Evolutionary conservation across 179 eudicot genomes (phyloP).

Genomic region (Vitellaria paradoxa): DNA sequence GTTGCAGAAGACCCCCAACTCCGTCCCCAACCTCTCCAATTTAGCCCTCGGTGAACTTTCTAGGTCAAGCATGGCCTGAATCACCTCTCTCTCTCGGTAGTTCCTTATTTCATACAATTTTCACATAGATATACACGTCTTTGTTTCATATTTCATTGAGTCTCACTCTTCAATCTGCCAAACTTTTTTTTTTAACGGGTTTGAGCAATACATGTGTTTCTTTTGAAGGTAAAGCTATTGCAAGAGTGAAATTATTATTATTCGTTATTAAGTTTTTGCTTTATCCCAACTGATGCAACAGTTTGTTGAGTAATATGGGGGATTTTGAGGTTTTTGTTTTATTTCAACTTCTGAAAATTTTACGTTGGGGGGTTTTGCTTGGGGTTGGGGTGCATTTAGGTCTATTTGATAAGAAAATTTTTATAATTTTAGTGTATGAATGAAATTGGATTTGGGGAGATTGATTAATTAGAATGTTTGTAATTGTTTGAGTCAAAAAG

Average conservation of each 20-base stretch:
- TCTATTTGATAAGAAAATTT: background rate
- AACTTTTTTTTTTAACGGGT: background rate
- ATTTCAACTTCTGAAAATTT: background rate
- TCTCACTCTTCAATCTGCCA: background rate
- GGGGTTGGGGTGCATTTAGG: background rate
- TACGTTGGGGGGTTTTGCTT: background rate
- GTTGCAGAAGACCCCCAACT: constrained; percentile 23
- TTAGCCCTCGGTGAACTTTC: constrained; percentile 4
- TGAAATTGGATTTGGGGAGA: background rate
- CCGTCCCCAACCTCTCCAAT: constrained; percentile 14
- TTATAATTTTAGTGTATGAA: background rate
- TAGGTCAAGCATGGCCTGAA: constrained; percentile 24
- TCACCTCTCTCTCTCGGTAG: constrained; percentile 13
- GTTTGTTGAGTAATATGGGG: constrained; percentile 2
- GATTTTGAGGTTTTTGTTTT: background rate
- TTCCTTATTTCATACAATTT: background rate
- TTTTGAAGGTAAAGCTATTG: background rate
- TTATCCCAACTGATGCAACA: background rate
- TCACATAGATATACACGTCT: background rate
- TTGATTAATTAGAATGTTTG: background rate
- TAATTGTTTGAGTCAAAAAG: background rate
- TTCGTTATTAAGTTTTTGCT: background rate
- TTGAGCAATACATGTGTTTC: background rate
- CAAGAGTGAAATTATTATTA: background rate
- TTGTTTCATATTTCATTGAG: background rate